These are phyloP conservation scores for Nigrospora osmanthi DNA, from an alignment of 2,329 filamentous ascomycete genomes.

Conservation along the genomic window DNA sequence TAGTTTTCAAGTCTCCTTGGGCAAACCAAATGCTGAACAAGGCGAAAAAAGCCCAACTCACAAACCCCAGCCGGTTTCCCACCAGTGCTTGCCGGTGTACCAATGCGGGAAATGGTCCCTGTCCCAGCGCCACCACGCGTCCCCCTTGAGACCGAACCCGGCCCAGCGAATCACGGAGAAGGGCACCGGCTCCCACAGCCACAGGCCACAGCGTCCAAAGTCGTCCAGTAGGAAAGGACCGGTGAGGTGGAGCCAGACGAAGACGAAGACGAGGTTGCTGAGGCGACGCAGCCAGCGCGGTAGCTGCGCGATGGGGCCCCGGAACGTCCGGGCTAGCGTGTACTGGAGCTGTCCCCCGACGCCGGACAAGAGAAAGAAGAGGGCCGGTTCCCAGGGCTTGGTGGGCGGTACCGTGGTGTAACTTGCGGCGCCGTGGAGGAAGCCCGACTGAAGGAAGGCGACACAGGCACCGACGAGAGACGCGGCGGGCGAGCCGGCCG, in stretches of 20 bases:
- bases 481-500: slow-evolving; percentile 18
- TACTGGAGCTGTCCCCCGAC: slow-evolving; percentile 57
- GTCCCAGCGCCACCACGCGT: slow-evolving; percentile 63
- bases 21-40: too few relatives aligned
- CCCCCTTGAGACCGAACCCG: slow-evolving; percentile 52
- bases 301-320: slow-evolving; percentile 9
- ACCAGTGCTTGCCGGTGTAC: slow-evolving; percentile 57
- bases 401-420: slow-evolving; percentile 51
- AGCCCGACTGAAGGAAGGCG: slow-evolving; percentile 59
- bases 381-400: slow-evolving; percentile 42
- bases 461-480: slow-evolving; percentile 28
- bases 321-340: slow-evolving; percentile 7
- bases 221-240: slow-evolving; percentile 65
- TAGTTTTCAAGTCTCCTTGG: too few relatives aligned
- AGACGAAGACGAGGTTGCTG: slow-evolving; percentile 54
- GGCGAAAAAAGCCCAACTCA: slow-evolving; percentile 7
- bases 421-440: slow-evolving; percentile 66
- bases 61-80: slow-evolving; percentile 34
- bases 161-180: slow-evolving; percentile 61
- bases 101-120: slow-evolving; percentile 41
- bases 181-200: slow-evolving; percentile 77
- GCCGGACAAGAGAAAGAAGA: slow-evolving; percentile 68
- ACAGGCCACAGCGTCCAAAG: slow-evolving; percentile 64
- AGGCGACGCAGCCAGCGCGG: slow-evolving; percentile 38
- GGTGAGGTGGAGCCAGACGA: slow-evolving; percentile 62